These are phyloP conservation scores for Naganishia randhawae DNA, from an alignment of 768 basidiomycete genomes.

Conservation along the genomic window DNA sequence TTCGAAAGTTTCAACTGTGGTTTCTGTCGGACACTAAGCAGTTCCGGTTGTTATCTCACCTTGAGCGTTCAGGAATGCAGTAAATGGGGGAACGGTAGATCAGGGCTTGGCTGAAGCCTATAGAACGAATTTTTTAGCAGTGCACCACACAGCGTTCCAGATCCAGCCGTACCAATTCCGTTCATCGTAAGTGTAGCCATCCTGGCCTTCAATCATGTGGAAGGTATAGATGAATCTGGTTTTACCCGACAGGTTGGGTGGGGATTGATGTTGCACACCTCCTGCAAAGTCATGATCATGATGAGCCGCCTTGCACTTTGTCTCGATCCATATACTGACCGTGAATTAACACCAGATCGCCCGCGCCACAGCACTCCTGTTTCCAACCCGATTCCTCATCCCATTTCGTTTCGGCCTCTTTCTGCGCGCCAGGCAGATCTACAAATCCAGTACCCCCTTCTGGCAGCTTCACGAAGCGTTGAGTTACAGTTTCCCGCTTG, in stretches of 20 bases:
- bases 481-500: conserved; percentile 64
- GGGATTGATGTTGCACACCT: conserved; percentile 82
- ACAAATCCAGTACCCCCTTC: conserved; percentile 72
- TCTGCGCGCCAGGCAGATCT: conserved; percentile 23
- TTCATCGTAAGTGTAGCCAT: conserved; percentile 62
- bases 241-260: conserved; percentile 71
- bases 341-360: conserved; percentile 89
- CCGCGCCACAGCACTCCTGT: conserved; percentile 52
- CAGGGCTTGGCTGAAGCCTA: conserved; percentile 75
- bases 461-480: conserved; percentile 77
- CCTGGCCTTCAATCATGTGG: conserved; percentile 64
- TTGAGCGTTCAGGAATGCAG: conserved; percentile 29
- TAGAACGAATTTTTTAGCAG: background rate
- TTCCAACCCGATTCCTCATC: conserved; percentile 44
- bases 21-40: too few species aligned
- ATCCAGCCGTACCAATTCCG: conserved; percentile 66
- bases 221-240: conserved; percentile 90
- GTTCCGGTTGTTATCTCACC: too few species aligned
- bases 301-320: background rate
- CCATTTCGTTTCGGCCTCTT: conserved; percentile 40
- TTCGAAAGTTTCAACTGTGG: too few species aligned
- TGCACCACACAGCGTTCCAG: background rate
- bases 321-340: conserved; percentile 54
- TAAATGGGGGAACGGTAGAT: conserved; percentile 65
- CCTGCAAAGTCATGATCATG: conserved; percentile 31